phyloP scores from a whole-genome alignment of 2,329 filamentous ascomycete species.

The Clathrospora elynae region DNA sequence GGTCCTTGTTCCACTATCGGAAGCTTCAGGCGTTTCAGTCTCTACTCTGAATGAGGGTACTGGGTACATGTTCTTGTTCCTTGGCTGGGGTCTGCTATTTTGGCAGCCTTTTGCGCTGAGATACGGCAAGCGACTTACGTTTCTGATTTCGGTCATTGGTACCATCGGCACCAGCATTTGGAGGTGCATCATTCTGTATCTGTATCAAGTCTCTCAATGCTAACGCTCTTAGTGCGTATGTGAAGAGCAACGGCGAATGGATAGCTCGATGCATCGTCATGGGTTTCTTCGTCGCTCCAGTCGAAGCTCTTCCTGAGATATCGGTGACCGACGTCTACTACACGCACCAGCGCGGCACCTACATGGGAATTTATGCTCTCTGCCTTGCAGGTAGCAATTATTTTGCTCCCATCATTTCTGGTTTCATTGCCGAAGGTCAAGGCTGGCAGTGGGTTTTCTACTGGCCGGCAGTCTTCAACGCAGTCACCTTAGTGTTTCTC shows the following conservation, averaged over 20 bases:
- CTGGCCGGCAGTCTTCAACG: constrained; percentile 61
- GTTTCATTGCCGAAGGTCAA: constrained; percentile 45
- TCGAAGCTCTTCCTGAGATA: constrained; percentile 57
- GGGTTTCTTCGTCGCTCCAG: constrained; percentile 56
- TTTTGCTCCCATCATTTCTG: constrained; percentile 45
- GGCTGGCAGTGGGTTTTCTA: constrained; percentile 49
- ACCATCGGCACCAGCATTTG: constrained; percentile 52
- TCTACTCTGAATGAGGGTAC: constrained; percentile 56
- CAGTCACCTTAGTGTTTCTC: constrained; percentile 55
- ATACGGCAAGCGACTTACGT: constrained; percentile 58
- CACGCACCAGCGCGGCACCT: constrained; percentile 42
- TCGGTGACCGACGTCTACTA: constrained; percentile 52
- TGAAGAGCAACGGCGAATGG: constrained; percentile 54
- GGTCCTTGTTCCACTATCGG: constrained; percentile 55
- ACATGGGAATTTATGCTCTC: constrained; percentile 43
- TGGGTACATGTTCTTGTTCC: constrained; percentile 59
- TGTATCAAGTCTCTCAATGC: background rate
- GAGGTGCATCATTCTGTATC: constrained; percentile 30
- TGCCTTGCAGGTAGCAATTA: constrained; percentile 44
- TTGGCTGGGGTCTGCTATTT: constrained; percentile 58
- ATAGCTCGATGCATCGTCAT: constrained; percentile 55
- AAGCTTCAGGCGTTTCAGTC: constrained; percentile 54
- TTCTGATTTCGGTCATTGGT: constrained; percentile 51
- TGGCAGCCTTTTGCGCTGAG: constrained; percentile 60
- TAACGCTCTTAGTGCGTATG: constrained; percentile 50